These are phyloP conservation scores for Juncus effusus DNA, from an alignment of 176 grass and related monocot species.

Conservation along the genomic window DNA sequence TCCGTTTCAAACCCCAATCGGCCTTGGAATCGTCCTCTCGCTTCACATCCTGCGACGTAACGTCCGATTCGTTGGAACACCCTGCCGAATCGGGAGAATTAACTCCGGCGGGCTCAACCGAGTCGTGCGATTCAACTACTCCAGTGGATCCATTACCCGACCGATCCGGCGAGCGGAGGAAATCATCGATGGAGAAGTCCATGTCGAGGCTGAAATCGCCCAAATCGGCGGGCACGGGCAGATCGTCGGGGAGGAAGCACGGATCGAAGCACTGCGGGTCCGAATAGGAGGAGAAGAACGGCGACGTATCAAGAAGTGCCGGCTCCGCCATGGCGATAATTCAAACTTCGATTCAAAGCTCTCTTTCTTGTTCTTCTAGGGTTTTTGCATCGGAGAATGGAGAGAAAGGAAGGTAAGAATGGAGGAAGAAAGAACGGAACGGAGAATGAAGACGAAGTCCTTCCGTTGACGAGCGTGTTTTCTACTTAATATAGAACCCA, in stretches of 20 bases:
- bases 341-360: not conserved
- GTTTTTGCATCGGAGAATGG: slow-evolving; percentile 48
- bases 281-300: slow-evolving; percentile 47
- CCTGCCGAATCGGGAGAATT: slow-evolving; percentile 37
- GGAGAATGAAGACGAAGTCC: slow-evolving; percentile 24
- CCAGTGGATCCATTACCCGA: slow-evolving; percentile 11
- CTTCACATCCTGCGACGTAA: slow-evolving; percentile 40
- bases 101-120: slow-evolving; percentile 19
- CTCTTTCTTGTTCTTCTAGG: slow-evolving; percentile 31
- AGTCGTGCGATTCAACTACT: slow-evolving; percentile 23
- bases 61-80: slow-evolving; percentile 45
- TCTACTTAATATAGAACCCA: not conserved
- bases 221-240: slow-evolving; percentile 38
- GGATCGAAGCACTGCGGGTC: slow-evolving; percentile 49
- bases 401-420: slow-evolving; percentile 11
- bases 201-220: slow-evolving; percentile 56
- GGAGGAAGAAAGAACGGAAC: not conserved
- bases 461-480: slow-evolving; percentile 18
- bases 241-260: slow-evolving; percentile 38
- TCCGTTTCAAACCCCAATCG: slow-evolving; percentile 64
- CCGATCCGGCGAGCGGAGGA: slow-evolving; percentile 45
- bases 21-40: slow-evolving; percentile 44
- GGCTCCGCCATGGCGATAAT: slow-evolving; percentile 63
- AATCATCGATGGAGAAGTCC: slow-evolving; percentile 75
- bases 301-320: slow-evolving; percentile 38